These are phyloP conservation scores for Sanguinoderma infundibulare DNA, from an alignment of 1,284 basidiomycete genomes.

Conservation along the genomic window DNA sequence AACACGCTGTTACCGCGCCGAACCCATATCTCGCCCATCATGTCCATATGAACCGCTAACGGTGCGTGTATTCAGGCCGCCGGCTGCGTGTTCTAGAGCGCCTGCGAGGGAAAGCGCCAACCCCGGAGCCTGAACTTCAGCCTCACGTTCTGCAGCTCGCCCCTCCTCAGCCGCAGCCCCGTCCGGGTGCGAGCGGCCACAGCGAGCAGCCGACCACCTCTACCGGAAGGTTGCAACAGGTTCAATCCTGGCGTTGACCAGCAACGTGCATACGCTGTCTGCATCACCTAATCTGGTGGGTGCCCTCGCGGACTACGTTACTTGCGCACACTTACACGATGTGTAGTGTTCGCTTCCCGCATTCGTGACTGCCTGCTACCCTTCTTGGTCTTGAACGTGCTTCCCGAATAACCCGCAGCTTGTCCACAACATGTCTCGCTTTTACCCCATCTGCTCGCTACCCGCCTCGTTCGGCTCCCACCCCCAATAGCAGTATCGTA, in stretches of 20 bases:
- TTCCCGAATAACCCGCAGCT: not conserved
- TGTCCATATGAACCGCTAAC: no score
- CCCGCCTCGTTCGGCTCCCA: constrained; percentile 5
- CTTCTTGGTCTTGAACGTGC: not conserved
- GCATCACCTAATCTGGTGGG: constrained; percentile 9
- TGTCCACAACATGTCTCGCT: constrained; percentile 3
- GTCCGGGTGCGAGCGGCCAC: constrained; percentile 15
- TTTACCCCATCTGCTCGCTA: constrained; percentile 10
- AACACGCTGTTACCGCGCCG: not conserved
- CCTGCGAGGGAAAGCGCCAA: constrained; percentile 37
- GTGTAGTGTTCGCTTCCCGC: not conserved
- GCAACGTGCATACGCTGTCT: not conserved
- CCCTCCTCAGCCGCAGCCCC: constrained; percentile 2
- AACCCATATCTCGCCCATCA: not conserved
- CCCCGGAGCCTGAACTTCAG: constrained; percentile 27
- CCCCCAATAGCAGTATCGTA: constrained; percentile 20
- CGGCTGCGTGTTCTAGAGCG: constrained; percentile 44
- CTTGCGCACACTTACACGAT: not conserved
- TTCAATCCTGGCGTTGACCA: constrained; percentile 31
- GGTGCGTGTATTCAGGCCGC: constrained; percentile 29
- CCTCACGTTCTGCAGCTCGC: constrained; percentile 7
- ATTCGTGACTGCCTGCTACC: not conserved
- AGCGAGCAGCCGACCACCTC: constrained; percentile 15
- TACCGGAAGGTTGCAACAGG: constrained; percentile 31
- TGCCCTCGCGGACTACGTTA: not conserved